Evolutionary conservation across 2,329 filamentous ascomycete species (phyloP).

Genomic region (Colletotrichum neosansevieriae): DNA sequence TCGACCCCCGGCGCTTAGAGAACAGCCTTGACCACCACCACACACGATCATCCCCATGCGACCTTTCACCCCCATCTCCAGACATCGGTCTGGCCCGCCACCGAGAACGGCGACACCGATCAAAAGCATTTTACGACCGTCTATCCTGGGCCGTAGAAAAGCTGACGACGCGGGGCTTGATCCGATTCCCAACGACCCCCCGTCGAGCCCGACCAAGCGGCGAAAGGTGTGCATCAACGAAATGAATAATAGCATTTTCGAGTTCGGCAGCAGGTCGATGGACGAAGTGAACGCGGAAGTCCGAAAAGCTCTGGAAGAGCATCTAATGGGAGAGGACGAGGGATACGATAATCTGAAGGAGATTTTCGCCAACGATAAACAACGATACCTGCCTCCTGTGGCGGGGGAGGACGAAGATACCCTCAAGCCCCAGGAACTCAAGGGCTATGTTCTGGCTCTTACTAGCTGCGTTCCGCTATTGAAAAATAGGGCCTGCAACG

Average conservation of each 20-base stretch:
- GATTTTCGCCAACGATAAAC: constrained; percentile 65
- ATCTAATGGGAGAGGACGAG: constrained; percentile 68
- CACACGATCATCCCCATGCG: constrained; percentile 45
- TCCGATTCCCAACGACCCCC: constrained; percentile 51
- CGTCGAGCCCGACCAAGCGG: constrained; percentile 63
- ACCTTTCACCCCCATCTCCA: constrained; percentile 51
- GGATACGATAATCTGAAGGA: constrained; percentile 73
- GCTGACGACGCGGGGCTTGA: constrained; percentile 57
- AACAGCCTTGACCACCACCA: constrained; percentile 22
- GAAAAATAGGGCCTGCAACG: constrained; percentile 68
- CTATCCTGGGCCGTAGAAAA: constrained; percentile 58
- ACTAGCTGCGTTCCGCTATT: constrained; percentile 71
- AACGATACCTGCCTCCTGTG: constrained; percentile 53
- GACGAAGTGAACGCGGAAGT: constrained; percentile 69
- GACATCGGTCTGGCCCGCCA: constrained; percentile 49
- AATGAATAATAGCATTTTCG: constrained; percentile 67
- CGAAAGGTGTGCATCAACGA: constrained; percentile 71
- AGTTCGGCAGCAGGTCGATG: constrained; percentile 64
- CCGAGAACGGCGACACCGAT: constrained; percentile 56
- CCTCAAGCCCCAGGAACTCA: constrained; percentile 66
- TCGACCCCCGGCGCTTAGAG: constrained; percentile 7
- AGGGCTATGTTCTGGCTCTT: constrained; percentile 72
- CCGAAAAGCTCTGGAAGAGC: constrained; percentile 66
- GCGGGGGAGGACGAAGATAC: constrained; percentile 59
- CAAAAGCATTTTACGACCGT: constrained; percentile 66